A percentile compares a stretch with the other conserved stretches of the same genome.
These are phyloP conservation scores for Trapa bicornis DNA, from an alignment of 345 rosid species.

Conservation along the genomic window DNA sequence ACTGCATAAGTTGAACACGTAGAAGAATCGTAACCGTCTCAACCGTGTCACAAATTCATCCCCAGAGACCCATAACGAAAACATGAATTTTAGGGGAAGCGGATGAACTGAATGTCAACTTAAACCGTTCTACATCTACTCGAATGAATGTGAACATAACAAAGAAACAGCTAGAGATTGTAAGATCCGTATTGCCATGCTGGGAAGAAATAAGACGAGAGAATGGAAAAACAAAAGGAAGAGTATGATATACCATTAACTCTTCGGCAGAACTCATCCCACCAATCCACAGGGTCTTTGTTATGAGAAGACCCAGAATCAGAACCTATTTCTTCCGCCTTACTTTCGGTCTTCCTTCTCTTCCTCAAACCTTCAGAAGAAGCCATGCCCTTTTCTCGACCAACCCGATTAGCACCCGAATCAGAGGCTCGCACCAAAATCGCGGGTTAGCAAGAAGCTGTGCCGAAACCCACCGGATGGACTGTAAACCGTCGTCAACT, in stretches of 20 bases:
- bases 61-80: not conserved
- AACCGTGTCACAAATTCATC: not conserved
- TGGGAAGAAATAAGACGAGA: not conserved
- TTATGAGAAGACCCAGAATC: constrained; percentile 32
- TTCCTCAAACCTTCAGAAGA: constrained; percentile 31
- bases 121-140: not conserved
- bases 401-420: not conserved
- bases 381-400: constrained; percentile 1
- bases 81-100: not conserved
- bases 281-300: constrained; percentile 34
- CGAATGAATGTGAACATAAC: not conserved
- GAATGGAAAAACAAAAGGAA: constrained; percentile 3
- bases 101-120: not conserved
- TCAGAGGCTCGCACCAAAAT: not conserved
- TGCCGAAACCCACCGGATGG: not conserved
- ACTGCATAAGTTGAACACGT: not conserved
- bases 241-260: constrained; percentile 26
- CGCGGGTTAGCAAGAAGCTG: not conserved
- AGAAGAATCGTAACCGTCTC: not conserved
- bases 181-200: not conserved
- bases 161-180: not conserved
- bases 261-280: constrained; percentile 32
- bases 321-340: constrained; percentile 23
- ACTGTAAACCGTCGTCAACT: not conserved
- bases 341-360: constrained; percentile 25